These are phyloP conservation scores for Botryotinia calthae DNA, from an alignment of 2,329 filamentous ascomycete genomes.

Conservation along the genomic window DNA sequence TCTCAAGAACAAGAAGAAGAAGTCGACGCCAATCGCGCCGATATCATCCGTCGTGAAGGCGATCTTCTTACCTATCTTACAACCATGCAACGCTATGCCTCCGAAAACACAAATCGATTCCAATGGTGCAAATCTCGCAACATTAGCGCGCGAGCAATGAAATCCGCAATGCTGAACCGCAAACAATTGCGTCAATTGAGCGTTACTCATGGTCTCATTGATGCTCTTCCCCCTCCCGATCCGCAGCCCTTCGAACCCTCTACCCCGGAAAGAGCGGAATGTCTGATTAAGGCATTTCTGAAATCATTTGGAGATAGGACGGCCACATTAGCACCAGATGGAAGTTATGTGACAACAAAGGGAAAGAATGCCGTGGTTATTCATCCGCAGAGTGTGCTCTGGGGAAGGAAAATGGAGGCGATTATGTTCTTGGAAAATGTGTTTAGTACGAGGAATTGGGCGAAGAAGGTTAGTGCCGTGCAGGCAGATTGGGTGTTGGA, in stretches of 20 bases:
- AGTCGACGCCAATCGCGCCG: slow-evolving; percentile 52
- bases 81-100: slow-evolving; percentile 59
- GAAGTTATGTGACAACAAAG: slow-evolving; percentile 57
- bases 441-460: slow-evolving; percentile 64
- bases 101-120: slow-evolving; percentile 50
- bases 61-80: slow-evolving; percentile 64
- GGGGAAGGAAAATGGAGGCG: slow-evolving; percentile 61
- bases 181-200: slow-evolving; percentile 59
- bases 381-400: slow-evolving; percentile 61
- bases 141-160: slow-evolving; percentile 60
- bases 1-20: slow-evolving; percentile 56
- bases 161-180: slow-evolving; percentile 60
- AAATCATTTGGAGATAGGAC: slow-evolving; percentile 60
- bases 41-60: slow-evolving; percentile 60
- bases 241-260: slow-evolving; percentile 56
- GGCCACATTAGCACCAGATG: slow-evolving; percentile 58
- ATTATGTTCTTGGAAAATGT: slow-evolving; percentile 69
- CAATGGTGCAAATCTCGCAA: slow-evolving; percentile 58
- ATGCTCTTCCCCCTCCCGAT: slow-evolving; percentile 45
- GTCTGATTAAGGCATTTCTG: slow-evolving; percentile 60
- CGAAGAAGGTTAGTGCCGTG: slow-evolving; percentile 62
- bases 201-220: slow-evolving; percentile 48
- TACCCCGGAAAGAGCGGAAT: slow-evolving; percentile 53
- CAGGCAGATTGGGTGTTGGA: slow-evolving; percentile 56
- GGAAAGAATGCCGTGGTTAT: slow-evolving; percentile 61